Percentiles rank a stretch among this genome's conserved stretches.
These are phyloP conservation scores for Auriscalpium vulgare DNA, from an alignment of 768 basidiomycete species.

Conservation along the genomic window DNA sequence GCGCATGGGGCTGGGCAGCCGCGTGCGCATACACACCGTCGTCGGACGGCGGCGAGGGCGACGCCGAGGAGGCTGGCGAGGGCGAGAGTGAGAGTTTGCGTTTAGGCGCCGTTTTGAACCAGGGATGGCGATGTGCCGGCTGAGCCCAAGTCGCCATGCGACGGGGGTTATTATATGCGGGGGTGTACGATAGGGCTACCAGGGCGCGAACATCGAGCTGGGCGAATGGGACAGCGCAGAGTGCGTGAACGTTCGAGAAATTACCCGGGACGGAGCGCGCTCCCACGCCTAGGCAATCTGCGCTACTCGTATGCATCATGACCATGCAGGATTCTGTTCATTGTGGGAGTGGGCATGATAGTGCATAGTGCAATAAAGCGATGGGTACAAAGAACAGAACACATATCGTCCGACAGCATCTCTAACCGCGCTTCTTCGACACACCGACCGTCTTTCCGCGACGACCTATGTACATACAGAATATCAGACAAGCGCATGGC, in stretches of 20 bases:
- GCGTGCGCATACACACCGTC: neutral
- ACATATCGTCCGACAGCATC: constrained; percentile 3
- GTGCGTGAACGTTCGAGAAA: neutral
- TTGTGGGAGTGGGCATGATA: neutral
- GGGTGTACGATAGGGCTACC: neutral
- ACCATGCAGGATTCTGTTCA: neutral
- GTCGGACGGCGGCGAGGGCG: neutral
- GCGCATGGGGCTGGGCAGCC: neutral
- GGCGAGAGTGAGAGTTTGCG: constrained; percentile 24
- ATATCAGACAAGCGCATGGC: neutral
- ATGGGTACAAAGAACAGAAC: neutral
- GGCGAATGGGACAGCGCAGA: neutral
- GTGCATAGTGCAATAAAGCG: neutral
- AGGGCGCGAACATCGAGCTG: neutral
- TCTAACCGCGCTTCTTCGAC: constrained; percentile 77
- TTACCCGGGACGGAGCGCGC: neutral
- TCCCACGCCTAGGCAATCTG: neutral
- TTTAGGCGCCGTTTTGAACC: constrained; percentile 35
- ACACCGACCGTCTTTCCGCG: constrained; percentile 96
- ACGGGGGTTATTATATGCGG: neutral
- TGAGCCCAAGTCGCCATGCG: constrained; percentile 31
- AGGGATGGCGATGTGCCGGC: constrained; percentile 32
- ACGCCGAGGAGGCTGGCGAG: neutral
- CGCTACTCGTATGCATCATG: neutral
- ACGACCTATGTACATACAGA: constrained; percentile 48